Evolutionary conservation across 352 stramenopile genomes (phyloP).

Genomic region (Ophiocytium majus): DNA sequence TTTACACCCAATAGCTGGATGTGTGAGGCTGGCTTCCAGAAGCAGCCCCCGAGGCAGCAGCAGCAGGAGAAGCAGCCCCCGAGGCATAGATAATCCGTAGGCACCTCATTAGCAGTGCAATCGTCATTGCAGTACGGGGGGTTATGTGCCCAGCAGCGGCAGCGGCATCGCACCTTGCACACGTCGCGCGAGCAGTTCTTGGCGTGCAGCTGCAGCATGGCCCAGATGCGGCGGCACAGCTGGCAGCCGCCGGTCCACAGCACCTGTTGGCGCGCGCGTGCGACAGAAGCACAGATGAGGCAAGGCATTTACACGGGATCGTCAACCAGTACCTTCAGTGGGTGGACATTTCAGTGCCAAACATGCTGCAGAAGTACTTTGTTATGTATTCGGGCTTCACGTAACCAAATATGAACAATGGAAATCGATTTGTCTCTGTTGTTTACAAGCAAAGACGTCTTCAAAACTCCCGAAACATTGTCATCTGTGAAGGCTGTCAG

Average conservation of each 20-base stretch:
- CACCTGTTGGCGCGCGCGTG: background rate
- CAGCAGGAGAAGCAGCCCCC: too few species aligned
- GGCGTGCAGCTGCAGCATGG: constrained; percentile 24
- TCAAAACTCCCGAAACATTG: too few species aligned
- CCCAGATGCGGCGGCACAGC: constrained; percentile 20
- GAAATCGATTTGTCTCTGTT: background rate
- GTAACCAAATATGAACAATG: background rate
- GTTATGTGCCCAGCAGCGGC: too few species aligned
- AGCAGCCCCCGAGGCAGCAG: too few species aligned
- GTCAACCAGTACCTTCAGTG: background rate
- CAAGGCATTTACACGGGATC: background rate
- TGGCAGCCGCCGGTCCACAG: background rate
- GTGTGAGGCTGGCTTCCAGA: too few species aligned
- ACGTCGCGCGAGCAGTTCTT: constrained; percentile 14
- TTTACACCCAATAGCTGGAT: too few species aligned
- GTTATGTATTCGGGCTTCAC: background rate
- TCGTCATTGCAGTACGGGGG: too few species aligned
- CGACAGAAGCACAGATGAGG: background rate
- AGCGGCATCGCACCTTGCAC: constrained; percentile 14
- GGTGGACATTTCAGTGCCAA: background rate
- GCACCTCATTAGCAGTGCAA: too few species aligned
- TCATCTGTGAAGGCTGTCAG: too few species aligned
- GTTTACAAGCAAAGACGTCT: too few species aligned
- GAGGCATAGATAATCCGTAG: too few species aligned
- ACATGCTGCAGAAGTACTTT: background rate